A percentile compares a stretch with the other conserved stretches of the same genome.
Conservation (phyloP, 169 alveolate genomes). For the Perkinsus chesapeaki region DNA sequence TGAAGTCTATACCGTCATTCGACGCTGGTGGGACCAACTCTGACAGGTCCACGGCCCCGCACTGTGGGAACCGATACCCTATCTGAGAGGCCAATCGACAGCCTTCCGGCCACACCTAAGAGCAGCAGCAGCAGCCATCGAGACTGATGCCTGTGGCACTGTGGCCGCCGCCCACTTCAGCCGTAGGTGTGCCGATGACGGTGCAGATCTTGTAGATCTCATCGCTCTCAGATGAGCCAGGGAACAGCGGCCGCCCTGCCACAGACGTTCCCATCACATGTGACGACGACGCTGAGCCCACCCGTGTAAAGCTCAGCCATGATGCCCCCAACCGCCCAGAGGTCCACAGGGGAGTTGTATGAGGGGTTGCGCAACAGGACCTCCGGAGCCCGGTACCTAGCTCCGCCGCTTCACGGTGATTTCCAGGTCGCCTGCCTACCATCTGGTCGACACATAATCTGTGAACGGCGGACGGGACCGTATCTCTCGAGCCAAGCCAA, state of each 20-base stretch:
- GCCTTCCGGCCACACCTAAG: constrained; percentile 71
- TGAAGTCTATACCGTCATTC: constrained; percentile 64
- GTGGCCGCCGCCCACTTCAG: constrained; percentile 57
- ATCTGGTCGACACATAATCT: constrained; percentile 84
- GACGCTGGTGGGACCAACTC: constrained; percentile 60
- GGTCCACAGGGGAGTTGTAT: constrained; percentile 71
- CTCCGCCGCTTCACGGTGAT: not conserved
- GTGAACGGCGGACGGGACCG: constrained; percentile 83
- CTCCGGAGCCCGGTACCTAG: constrained; percentile 67
- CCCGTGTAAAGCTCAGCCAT: constrained; percentile 72
- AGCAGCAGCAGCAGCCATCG: not conserved
- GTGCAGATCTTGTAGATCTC: constrained; percentile 61
- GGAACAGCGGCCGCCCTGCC: constrained; percentile 59
- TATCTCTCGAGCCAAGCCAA: constrained; percentile 82
- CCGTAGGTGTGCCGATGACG: constrained; percentile 73
- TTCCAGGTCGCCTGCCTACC: constrained; percentile 33
- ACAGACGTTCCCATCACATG: too few species aligned
- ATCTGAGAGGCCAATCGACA: constrained; percentile 51
- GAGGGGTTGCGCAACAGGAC: constrained; percentile 59
- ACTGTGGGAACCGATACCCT: constrained; percentile 57
- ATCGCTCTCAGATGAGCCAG: constrained; percentile 65
- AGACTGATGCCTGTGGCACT: not conserved
- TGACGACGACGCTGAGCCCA: too few species aligned
- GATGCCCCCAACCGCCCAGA: constrained; percentile 66
- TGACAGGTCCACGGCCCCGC: constrained; percentile 44